Evolutionary conservation across 2,329 filamentous ascomycete species (phyloP), one percentile per base, ranked within the genome.

Genomic region (Chalaropsis ovoidea): DNA sequence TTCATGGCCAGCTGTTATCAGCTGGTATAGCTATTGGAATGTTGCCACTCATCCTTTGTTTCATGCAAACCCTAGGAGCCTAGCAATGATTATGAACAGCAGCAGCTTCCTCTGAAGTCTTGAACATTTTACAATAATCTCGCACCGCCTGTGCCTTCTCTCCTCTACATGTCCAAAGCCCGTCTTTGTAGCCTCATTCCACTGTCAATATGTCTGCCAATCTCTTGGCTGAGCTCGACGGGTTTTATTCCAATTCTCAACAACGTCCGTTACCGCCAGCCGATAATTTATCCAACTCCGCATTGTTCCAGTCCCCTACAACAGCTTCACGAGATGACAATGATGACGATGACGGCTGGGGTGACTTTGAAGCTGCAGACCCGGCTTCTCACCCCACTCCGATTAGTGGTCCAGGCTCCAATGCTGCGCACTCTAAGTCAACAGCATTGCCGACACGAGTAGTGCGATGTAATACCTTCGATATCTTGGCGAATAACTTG

Each of bases 331-430:
- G 42, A 56, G 66, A 67, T 22, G 66, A 58, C 52, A 82, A 81
- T 2, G 82, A 81, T 2, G 81, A 85, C 7, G 84, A 86, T 65
- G 84, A 86, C 70, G 82, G 79, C 35, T 88, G 86, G 81, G 86
- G 86, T 0, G 85, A 87, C 65, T 88, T 88, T 70, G 85, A 87
- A 72, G 78, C 80, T 56, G 83, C 82, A 10, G 65, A 70, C 7
- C 52, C 52, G 3, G 13, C 42, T 47, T 52, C 61, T 8, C 39
- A 43, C 3, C 56, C 35, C 27, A 61, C 19, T 43, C 31, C 61
- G 7, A 39, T 17, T 39, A n/a, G 4, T 8, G 17, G 4, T 5
- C n/a, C 27, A 17, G 31, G n/a, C 54, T 19, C 54, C 17, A 11
- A 31, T 19, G 2, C 6, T 13, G 17, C 54, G 31, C 31, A 31